Base-by-base conservation (phyloP, 495 filamentous ascomycete genomes). In the Neurospora discreta region DNA sequence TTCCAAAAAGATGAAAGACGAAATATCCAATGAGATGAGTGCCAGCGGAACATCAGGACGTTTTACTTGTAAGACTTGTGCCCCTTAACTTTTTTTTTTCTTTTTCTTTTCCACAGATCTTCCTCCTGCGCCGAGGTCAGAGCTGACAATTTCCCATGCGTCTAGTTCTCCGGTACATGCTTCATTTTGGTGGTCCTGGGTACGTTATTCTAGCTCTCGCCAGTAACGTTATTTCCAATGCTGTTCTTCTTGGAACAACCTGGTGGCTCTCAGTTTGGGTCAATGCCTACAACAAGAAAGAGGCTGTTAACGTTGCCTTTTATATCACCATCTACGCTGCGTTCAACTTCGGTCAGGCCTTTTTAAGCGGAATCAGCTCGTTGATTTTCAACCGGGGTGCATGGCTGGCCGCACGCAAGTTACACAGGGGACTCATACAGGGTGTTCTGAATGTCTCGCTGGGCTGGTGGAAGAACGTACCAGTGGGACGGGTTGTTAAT, bases 401-500 rank as follows among this genome's bases (percentile, higher is more conserved):
- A 16, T 86, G 86, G 82, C 76, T 76, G 30, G 85, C 86, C 2
- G 84, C 84, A 7, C 76, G 82, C 40, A 73, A 74, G 6, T 75
- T 89, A 13, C 85, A 87, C 73, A 77, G 79, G 13, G 78, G 79
- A 4, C 79, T 86, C 52, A 77, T 86, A 5, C 78, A 73, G 36
- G 79, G 80, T 6, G 79, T 89, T 5, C 74, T 89, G 70, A 81
- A 80, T 39, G 85, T 86, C 18, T 84, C 87, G 9, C 79, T 88
- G 20, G 80, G 81, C 3, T 89, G 85, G 81, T 87, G 86, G 71
- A 86, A 88, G 78, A 83, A 84, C 15, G 84, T 83, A 15, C 86
- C 88, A 1, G 71, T 86, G 10, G 88, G 88, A 2, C 80, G 84
- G n/a, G 84, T 89, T 58, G 80, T 87, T 41, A 88, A 89, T 73